Evolutionary conservation across 2,329 filamentous ascomycete genomes (phyloP).

Genomic region (Nannizziopsis barbatae): DNA sequence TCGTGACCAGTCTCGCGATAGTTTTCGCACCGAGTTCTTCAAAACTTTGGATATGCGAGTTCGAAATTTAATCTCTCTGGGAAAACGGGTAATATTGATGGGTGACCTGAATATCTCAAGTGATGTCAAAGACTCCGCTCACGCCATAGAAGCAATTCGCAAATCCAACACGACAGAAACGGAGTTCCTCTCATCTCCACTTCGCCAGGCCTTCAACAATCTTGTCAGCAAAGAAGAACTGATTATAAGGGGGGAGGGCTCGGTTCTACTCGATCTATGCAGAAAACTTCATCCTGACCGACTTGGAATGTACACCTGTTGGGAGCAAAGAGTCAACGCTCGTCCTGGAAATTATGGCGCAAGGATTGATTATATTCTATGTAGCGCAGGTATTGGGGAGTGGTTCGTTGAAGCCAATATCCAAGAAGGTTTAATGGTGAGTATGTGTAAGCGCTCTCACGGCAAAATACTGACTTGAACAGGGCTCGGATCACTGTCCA

Average conservation of each 20-base stretch:
- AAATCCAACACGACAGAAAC: conserved; percentile 58
- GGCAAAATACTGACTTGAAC: conserved; percentile 20
- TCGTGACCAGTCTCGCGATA: conserved; percentile 69
- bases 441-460: too few relatives aligned
- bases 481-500: conserved; percentile 91
- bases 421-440: conserved; percentile 77
- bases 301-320: conserved; percentile 89
- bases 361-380: conserved; percentile 87
- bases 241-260: conserved; percentile 48
- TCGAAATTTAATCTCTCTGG: conserved; percentile 66
- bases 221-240: conserved; percentile 60
- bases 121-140: conserved; percentile 62
- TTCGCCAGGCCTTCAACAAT: conserved; percentile 72
- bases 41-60: conserved; percentile 70
- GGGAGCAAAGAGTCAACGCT: conserved; percentile 91
- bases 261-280: conserved; percentile 73
- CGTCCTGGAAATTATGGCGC: conserved; percentile 88
- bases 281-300: conserved; percentile 69
- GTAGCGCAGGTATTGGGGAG: conserved; percentile 61
- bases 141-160: conserved; percentile 56
- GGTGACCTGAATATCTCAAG: conserved; percentile 83
- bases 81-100: conserved; percentile 73
- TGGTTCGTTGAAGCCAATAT: conserved; percentile 79
- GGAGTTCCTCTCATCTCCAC: conserved; percentile 61
- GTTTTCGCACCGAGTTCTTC: conserved; percentile 72